Base-by-base conservation (phyloP, 176 grass and related monocot species). In the Oryza nivara region DNA sequence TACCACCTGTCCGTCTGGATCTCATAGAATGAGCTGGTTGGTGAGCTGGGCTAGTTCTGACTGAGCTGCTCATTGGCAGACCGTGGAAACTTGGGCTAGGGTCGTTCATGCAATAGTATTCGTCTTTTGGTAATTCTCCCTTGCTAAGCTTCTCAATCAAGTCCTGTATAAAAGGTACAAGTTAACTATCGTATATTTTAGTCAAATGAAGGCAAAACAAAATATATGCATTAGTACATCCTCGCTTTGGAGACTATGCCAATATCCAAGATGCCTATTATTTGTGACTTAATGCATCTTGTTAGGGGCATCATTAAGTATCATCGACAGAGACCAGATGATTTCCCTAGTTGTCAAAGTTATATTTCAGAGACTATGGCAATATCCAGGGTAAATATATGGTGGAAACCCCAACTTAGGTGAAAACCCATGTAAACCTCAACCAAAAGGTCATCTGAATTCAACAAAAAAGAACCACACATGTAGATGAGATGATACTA, bases 81-180 rank as follows among this genome's bases (percentile, higher is more conserved):
- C 77, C 89, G 82, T 93, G 92, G 36, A 86, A 88, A 76, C 89
- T 92, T 63, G 93, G 93, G 82, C 91, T 87, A 65, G 96, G 96
- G 60, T 95, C 89, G 35, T 95, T 98, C 89, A 93, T 95, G 90
- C 91, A 95, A 68, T 85, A 82, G 81, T 92, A 98, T 77, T 98
- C 96, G 77, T 98, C 96, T 88, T 93, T 93, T 76, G 96, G 83
- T 76, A 98, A 81, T 61, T 98, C 85, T 68, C 92, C 92, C 84
- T 93, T 98, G 85, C 88, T 95, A 76, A 98, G 84, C 77, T 92
- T 95, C 87, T 98, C 96, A 64, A 98, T 91, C 86, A 98, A 86
- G 72, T 93, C 93, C 93, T 93, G 77, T 22, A 94, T 25, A 48
- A 67, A 66, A 79, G 58, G 25, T 14, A 22, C 20, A 78, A 76